Evolutionary conservation across 164 flowering plant species (phyloP), one percentile per base, ranked within the genome.

Genomic region (Euptelea pleiosperma): DNA sequence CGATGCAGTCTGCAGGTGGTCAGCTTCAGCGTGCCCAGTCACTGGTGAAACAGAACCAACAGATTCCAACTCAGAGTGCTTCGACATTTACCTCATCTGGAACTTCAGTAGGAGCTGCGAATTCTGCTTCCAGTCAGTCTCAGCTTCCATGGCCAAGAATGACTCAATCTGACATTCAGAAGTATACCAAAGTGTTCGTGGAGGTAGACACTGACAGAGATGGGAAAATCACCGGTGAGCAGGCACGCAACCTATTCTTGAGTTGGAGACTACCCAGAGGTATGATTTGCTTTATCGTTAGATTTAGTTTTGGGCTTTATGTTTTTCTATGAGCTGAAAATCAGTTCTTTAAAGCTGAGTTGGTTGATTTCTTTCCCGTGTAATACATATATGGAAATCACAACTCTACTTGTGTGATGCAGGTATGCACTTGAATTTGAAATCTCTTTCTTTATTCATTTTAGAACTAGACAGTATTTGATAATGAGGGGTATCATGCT

Each of bases 231-330:
- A 85, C 91, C 37, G 96, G 97, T 14, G 95, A 87, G 57, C 83
- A 93, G 75, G 99, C 99, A 30, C 75, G 92, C 30, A 81, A 81
- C 67, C 75, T 93, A 47, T 93, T 93, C 54, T 70, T 93, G 64
- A 90, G 99, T 73, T 93, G 99, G 99, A 88, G 81, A 70, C 73
- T 90, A 61, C 97, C 96, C 44, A 80, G 94, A 86, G 99, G 96
- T 90, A 70, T 28, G 47, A 3, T n/a, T 19, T 47, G 15, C 9
- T n/a, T 2, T 28, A 3, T 40, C 26, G 2, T 8, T 10, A 5
- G 9, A 26, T 40, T 25, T n/a, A n/a, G n/a, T n/a, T 35, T 33
- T 0, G 4, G 8, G 9, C 4, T 0, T 15, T 10, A 36, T 55
- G 46, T 35, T 14, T 37, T 19, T 19, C 35, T 35, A n/a, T n/a